Conservation (phyloP, 2,329 filamentous ascomycete species). For the Aspergillus alliaceus region DNA sequence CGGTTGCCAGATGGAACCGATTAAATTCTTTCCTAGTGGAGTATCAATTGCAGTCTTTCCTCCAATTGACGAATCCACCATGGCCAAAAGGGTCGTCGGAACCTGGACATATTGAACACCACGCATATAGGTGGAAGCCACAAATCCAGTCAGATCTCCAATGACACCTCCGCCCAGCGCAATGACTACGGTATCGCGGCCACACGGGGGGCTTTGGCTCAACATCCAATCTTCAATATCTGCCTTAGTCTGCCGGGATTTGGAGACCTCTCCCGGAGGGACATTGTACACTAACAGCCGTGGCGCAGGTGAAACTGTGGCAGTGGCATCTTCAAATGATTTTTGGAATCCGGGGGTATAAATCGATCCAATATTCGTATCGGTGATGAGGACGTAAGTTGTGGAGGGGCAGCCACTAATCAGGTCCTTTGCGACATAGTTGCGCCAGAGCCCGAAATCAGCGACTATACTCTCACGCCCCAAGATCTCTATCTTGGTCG, state of each 20-base stretch:
- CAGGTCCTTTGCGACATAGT: constrained; percentile 78
- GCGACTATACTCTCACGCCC: constrained; percentile 89
- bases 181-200: constrained; percentile 90
- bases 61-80: constrained; percentile 98
- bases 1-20: constrained; percentile 96
- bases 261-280: constrained; percentile 88
- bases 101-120: constrained; percentile 96
- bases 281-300: constrained; percentile 84
- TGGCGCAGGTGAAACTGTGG: constrained; percentile 50
- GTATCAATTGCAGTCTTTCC: constrained; percentile 98
- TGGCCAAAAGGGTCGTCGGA: constrained; percentile 87
- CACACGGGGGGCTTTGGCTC: constrained; percentile 76
- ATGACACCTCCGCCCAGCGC: constrained; percentile 95
- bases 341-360: constrained; percentile 78
- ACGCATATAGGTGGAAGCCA: constrained; percentile 97
- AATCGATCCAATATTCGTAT: constrained; percentile 80
- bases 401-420: constrained; percentile 75
- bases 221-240: constrained; percentile 98
- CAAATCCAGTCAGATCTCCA: constrained; percentile 96
- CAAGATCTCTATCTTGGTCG: constrained; percentile 74
- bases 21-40: constrained; percentile 90
- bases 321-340: constrained; percentile 57
- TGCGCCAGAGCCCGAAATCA: constrained; percentile 85
- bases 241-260: constrained; percentile 88
- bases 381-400: constrained; percentile 94